These are phyloP conservation scores for Friedmanniomyces simplex DNA, from an alignment of 495 filamentous ascomycete species.

Conservation along the genomic window DNA sequence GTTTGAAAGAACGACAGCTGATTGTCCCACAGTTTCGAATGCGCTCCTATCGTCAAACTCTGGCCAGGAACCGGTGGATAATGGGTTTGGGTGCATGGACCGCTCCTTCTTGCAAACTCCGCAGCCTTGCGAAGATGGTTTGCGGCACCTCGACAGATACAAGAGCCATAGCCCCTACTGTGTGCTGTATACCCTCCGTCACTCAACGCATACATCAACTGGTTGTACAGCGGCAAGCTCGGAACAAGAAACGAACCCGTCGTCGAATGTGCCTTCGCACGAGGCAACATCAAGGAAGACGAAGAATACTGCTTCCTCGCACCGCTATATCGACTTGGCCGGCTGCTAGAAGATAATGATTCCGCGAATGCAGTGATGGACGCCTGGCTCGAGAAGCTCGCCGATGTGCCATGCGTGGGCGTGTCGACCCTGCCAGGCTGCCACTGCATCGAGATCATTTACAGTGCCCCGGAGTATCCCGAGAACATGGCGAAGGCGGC, in stretches of 20 bases:
- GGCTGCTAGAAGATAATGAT: not conserved
- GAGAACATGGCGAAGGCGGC: not conserved
- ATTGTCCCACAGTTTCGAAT: too few species aligned
- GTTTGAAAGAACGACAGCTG: too few species aligned
- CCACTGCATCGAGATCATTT: not conserved
- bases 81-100: too few species aligned
- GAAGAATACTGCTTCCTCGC: not conserved
- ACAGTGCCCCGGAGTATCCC: not conserved
- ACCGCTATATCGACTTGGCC: not conserved
- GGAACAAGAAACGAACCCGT: not conserved
- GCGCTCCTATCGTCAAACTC: too few species aligned
- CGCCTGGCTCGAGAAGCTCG: not conserved
- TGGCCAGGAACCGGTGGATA: too few species aligned
- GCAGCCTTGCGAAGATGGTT: too few species aligned
- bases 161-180: too few species aligned
- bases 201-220: not conserved
- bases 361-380: not conserved
- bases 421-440: not conserved
- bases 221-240: not conserved
- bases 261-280: not conserved
- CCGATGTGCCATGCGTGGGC: not conserved
- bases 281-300: not conserved
- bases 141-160: too few species aligned
- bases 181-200: too few species aligned
- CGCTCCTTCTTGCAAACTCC: too few species aligned